Conservation (phyloP, 2,329 filamentous ascomycete species). For the Epichloe aotearoae region DNA sequence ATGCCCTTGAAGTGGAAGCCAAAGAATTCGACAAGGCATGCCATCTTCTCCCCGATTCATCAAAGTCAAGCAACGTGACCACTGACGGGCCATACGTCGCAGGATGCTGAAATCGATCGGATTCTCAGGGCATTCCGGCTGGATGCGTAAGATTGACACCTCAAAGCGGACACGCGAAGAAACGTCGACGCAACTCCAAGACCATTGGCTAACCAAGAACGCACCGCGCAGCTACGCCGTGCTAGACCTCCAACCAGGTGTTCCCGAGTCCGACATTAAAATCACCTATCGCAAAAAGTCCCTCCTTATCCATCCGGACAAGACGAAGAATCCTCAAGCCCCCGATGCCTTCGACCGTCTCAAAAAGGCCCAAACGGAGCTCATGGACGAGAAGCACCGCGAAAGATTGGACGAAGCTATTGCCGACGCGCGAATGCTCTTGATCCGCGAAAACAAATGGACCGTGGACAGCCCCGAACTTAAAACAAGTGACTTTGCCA, state of each 20-base stretch:
- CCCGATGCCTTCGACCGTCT: slow-evolving; percentile 94
- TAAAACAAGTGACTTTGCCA: slow-evolving; percentile 69
- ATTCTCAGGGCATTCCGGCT: slow-evolving; percentile 82
- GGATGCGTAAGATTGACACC: slow-evolving; percentile 31
- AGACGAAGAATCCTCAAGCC: slow-evolving; percentile 79
- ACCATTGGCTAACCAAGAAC: not conserved
- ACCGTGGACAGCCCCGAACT: slow-evolving; percentile 79
- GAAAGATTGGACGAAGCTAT: slow-evolving; percentile 84
- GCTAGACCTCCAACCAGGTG: slow-evolving; percentile 87
- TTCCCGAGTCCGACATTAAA: slow-evolving; percentile 94
- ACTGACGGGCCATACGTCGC: slow-evolving; percentile 8
- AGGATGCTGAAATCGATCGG: slow-evolving; percentile 93
- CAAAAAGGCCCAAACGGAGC: slow-evolving; percentile 82
- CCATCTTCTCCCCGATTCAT: not conserved
- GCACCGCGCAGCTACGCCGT: slow-evolving; percentile 59
- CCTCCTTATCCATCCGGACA: slow-evolving; percentile 97
- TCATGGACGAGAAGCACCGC: slow-evolving; percentile 91
- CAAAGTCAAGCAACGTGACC: slow-evolving; percentile 2
- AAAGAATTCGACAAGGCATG: slow-evolving; percentile 85
- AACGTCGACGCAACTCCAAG: not conserved
- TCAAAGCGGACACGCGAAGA: not conserved
- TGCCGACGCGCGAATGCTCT: slow-evolving; percentile 83
- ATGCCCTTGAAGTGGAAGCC: slow-evolving; percentile 68
- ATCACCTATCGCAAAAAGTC: slow-evolving; percentile 94
- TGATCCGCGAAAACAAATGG: slow-evolving; percentile 91